Evolutionary conservation across 352 stramenopile species (phyloP), one percentile per base, ranked within the genome.

Genomic region (Pythium phragmiticola): DNA sequence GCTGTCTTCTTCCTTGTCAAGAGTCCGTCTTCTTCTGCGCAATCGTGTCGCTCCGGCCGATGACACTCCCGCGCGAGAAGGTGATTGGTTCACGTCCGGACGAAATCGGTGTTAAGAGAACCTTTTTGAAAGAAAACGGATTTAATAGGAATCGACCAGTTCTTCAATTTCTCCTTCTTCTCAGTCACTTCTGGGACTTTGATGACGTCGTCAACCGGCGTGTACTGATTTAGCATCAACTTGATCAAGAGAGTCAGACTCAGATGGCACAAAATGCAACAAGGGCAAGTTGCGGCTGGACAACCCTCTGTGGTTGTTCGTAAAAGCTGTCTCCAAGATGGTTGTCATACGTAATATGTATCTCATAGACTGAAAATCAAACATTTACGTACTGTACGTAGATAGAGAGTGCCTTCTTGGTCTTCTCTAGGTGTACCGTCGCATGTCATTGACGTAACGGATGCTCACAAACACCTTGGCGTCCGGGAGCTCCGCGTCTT

Each of bases 381-480:
- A 13, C 34, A 39, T 11, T 39, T 39, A 39, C 34, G 34, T 39
- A 30, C 26, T 21, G 34, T 39, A 13, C 34, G 34, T 39, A 30
- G 26, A 30, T 39, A 30, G 26, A 30, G 26, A 30, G 26, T 30
- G 26, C 7, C 34, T 39, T 39, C 3, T 13, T 21, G 21, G 21
- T 21, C 21, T 21, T 21, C 21, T 21, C 21, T 81, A 92, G 2
- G 74, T 75, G 57, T 91, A 91, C 34, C 83, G 82, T 14, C 87
- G 83, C 80, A 95, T 89, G 65, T 93, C 82, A 65, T 95, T 95
- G 60, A 95, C 82, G 60, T 95, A 95, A 33, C 85, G 85, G 26
- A 95, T 82, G 67, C 81, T 92, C 46, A 95, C 65, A 51, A 77
- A 86, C 53, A 95, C 82, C 54, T 80, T 93, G 45, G 84, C 82